A percentile compares a stretch with the other conserved stretches of the same genome.
Conservation (phyloP, 805 yeast species). For the Allodekkera sacchari region DNA sequence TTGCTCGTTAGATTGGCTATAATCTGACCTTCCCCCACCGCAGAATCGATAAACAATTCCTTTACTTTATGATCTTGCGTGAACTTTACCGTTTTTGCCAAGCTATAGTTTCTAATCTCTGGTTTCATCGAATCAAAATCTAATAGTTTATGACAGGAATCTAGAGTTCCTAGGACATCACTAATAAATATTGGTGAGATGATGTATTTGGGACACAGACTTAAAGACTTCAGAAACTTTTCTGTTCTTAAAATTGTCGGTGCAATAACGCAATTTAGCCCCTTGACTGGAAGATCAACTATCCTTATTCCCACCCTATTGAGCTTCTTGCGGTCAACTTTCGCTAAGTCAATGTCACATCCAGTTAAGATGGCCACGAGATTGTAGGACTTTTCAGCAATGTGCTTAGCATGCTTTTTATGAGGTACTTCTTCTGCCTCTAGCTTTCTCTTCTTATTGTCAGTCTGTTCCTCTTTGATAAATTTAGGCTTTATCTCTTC, state of each 20-base stretch:
- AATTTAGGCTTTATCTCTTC: constrained; percentile 1
- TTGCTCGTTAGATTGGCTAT: constrained; percentile 13
- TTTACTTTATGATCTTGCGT: constrained; percentile 25
- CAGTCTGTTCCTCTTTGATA: background rate
- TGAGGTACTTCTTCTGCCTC: no score
- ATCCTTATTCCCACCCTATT: constrained; percentile 51
- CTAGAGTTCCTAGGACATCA: constrained; percentile 34
- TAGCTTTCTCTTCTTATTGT: background rate
- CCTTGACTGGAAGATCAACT: constrained; percentile 30
- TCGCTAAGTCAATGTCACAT: constrained; percentile 40
- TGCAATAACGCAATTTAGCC: constrained; percentile 51
- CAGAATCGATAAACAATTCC: constrained; percentile 22
- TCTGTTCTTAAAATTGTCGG: constrained; percentile 82
- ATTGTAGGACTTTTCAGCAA: constrained; percentile 24
- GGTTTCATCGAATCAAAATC: constrained; percentile 22
- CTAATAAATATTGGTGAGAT: constrained; percentile 47
- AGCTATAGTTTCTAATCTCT: constrained; percentile 15
- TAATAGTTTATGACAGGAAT: constrained; percentile 14
- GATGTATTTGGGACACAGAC: constrained; percentile 43
- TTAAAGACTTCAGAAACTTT: constrained; percentile 68
- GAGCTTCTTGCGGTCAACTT: constrained; percentile 35
- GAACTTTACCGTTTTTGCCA: constrained; percentile 23
- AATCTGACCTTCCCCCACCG: constrained; percentile 11
- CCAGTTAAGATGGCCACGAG: constrained; percentile 57
- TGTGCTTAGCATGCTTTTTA: constrained; percentile 15